Base-by-base conservation (phyloP, 345 rosid genomes). In the Raphanus sativus region DNA sequence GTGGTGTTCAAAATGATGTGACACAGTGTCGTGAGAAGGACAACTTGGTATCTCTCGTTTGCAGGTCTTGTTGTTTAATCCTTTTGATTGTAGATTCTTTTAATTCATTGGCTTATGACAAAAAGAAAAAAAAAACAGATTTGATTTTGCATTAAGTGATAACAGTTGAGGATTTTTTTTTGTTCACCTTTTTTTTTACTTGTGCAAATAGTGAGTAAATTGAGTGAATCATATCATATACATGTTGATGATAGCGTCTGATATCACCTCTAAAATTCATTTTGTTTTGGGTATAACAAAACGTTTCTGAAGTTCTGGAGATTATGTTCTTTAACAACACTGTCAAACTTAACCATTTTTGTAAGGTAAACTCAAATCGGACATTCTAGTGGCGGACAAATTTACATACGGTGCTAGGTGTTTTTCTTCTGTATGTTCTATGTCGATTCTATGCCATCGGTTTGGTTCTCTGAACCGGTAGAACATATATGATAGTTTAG, bases 81-180 rank as follows among this genome's bases (percentile, higher is more conserved):
- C 54, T 48, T 72, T 59, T 71, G 67, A 24, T 58, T 77, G 40
- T 71, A 63, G 65, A 26, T 70, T 62, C 33, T 77, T 55, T 58
- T 62, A 67, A 60, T 72, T 67, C 45, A 24, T 48, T 78, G 58
- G 60, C 65, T 77, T 63, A 3, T 62, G 56, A 30, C 4, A 3
- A 6, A n/a, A 28, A 62, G 16, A 6, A 3, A 6, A n/a, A 28
- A 62, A 16, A 6, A 30, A 8, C 16, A n/a, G 9, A 62, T 11
- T 29, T 33, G 45, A 33, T 33, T 32, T 62, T 61, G 65, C 21
- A 0, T 30, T 1, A 11, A 8, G 65, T 48, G 17, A 61, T n/a
- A 8, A 6, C 38, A 13, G 10, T 5, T 60, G 17, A 60, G 8
- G 17, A 45, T 13, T 60, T 54, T 24, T 52, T 48, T n/a, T 21